Conservation (phyloP, 2,329 filamentous ascomycete genomes). For the Cladobotryum protrusum region DNA sequence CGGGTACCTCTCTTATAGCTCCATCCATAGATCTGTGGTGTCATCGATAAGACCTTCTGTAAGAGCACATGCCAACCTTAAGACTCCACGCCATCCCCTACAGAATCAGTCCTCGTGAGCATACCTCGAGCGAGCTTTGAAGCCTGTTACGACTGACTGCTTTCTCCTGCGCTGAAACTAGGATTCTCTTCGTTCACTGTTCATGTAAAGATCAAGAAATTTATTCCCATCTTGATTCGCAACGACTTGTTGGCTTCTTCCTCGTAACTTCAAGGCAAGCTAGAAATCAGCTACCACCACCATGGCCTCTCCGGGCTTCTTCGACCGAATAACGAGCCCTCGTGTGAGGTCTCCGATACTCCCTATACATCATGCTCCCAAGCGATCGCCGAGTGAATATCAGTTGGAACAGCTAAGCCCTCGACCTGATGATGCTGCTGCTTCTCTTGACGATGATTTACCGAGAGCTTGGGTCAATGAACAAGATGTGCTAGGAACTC, state of each 20-base stretch:
- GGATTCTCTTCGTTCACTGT: background rate
- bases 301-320: constrained; percentile 24
- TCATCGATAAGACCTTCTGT: background rate
- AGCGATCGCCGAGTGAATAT: constrained; percentile 28
- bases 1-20: background rate
- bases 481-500: constrained; percentile 8
- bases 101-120: constrained; percentile 10
- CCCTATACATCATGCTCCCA: constrained; percentile 20
- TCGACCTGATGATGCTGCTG: constrained; percentile 23
- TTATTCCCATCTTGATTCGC: no score
- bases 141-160: background rate
- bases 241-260: background rate
- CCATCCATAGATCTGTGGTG: background rate
- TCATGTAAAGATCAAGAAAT: no score
- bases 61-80: constrained; percentile 9
- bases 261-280: background rate
- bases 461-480: constrained; percentile 18
- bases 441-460: constrained; percentile 16
- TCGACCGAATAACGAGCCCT: constrained; percentile 22
- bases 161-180: background rate
- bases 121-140: background rate
- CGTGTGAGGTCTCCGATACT: constrained; percentile 20
- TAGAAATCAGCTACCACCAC: background rate
- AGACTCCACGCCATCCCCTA: background rate
- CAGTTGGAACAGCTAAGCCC: constrained; percentile 35